Conservation (phyloP, 306 rosid species). For the Prunus fruticosa region DNA sequence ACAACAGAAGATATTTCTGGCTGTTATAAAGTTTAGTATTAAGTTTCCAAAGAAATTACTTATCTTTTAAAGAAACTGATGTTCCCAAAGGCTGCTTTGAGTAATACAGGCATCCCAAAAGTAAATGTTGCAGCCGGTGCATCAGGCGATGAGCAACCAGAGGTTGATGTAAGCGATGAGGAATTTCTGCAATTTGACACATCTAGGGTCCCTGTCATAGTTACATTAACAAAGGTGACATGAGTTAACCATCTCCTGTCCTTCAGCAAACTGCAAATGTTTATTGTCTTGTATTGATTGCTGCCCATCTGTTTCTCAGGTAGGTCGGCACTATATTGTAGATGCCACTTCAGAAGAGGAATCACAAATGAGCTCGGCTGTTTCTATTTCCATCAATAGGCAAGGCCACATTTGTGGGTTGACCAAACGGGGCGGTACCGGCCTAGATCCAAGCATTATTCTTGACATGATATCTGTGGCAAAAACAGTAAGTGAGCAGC, state of each 20-base stretch:
- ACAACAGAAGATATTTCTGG: not conserved
- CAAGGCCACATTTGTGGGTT: conserved; percentile 70
- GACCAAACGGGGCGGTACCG: conserved; percentile 68
- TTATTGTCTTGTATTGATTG: not conserved
- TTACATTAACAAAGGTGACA: conserved; percentile 80
- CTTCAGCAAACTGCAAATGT: not conserved
- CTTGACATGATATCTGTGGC: conserved; percentile 88
- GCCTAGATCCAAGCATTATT: conserved; percentile 57
- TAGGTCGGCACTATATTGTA: conserved; percentile 78
- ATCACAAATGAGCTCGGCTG: conserved; percentile 83
- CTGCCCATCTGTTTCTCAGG: conserved; percentile 33
- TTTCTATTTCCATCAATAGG: conserved; percentile 69
- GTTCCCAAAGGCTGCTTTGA: conserved; percentile 72
- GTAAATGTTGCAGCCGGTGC: conserved; percentile 60
- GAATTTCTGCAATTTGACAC: conserved; percentile 91
- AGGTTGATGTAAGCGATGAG: conserved; percentile 79
- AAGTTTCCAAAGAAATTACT: not conserved
- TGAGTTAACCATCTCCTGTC: not conserved
- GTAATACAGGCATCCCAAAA: conserved; percentile 82
- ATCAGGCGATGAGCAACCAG: conserved; percentile 60
- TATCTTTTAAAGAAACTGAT: conserved; percentile 5
- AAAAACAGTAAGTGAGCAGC: conserved; percentile 16
- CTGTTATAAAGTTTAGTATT: not conserved
- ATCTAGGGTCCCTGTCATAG: conserved; percentile 71
- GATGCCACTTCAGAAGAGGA: conserved; percentile 91